These are phyloP conservation scores for Cordyceps farinosa DNA, from an alignment of 2,329 filamentous ascomycete genomes.

Conservation along the genomic window DNA sequence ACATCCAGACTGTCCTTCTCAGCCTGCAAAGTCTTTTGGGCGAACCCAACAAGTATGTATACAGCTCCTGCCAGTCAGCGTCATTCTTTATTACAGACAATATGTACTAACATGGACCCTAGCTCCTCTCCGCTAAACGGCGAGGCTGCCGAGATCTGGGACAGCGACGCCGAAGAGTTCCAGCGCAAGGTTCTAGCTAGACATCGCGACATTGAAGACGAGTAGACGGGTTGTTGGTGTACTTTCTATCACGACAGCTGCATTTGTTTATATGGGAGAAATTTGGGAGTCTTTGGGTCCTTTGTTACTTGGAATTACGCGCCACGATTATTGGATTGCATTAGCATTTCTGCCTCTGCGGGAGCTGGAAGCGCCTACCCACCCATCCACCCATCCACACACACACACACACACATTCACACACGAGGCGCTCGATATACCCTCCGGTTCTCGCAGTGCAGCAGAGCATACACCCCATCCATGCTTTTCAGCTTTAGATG, in stretches of 20 bases:
- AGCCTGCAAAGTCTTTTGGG: slow-evolving; percentile 93
- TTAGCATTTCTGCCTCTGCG: slow-evolving; percentile 24
- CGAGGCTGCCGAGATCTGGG: slow-evolving; percentile 94
- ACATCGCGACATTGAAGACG: slow-evolving; percentile 63
- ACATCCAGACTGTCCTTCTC: slow-evolving; percentile 87
- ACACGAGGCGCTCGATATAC: slow-evolving; percentile 6
- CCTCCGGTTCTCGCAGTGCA: neutral
- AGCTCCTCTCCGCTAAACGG: slow-evolving; percentile 94
- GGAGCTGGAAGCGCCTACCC: neutral
- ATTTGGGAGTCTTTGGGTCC: slow-evolving; percentile 39
- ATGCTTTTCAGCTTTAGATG: neutral
- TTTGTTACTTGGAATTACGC: slow-evolving; percentile 31
- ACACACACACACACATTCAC: neutral
- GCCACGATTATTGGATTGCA: slow-evolving; percentile 34
- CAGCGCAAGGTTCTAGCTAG: slow-evolving; percentile 68
- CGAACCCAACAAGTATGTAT: slow-evolving; percentile 87
- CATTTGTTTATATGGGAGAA: slow-evolving; percentile 30
- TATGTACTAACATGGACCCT: neutral
- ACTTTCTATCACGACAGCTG: neutral
- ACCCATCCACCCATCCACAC: too few relatives aligned
- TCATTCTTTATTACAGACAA: neutral
- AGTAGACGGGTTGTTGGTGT: slow-evolving; percentile 37
- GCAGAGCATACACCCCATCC: neutral
- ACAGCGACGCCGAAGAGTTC: slow-evolving; percentile 81
- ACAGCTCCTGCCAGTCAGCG: neutral